These are phyloP conservation scores for Daldinia eschscholtzii DNA, from an alignment of 2,329 filamentous ascomycete genomes.

Conservation along the genomic window DNA sequence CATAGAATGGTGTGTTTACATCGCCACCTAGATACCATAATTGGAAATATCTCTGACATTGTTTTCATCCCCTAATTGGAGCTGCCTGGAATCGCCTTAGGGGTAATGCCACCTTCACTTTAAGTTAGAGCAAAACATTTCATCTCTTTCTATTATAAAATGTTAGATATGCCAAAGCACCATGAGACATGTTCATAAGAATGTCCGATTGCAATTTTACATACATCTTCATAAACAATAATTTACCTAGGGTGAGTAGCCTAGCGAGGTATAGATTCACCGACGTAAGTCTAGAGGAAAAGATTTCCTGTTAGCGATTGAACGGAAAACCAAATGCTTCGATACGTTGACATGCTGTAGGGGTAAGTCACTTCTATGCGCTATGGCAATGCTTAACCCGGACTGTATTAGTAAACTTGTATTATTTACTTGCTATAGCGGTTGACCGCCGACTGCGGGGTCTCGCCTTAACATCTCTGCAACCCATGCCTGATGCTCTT, in stretches of 20 bases:
- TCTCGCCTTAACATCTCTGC: conserved; percentile 9
- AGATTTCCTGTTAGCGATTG: neutral
- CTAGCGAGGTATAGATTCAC: neutral
- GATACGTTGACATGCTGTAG: neutral
- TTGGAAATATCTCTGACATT: too few species aligned
- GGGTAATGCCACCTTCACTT: too few species aligned
- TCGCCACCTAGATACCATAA: too few species aligned
- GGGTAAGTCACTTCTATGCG: neutral
- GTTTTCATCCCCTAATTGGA: too few species aligned
- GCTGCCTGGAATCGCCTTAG: too few species aligned
- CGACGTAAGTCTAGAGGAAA: neutral
- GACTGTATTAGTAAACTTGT: neutral
- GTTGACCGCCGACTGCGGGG: neutral
- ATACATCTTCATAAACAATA: neutral
- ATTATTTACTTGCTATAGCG: neutral
- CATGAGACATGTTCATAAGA: neutral
- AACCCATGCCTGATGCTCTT: conserved; percentile 40
- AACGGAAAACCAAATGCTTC: neutral
- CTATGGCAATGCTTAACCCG: neutral
- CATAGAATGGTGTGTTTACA: too few species aligned
- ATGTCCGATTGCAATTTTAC: neutral
- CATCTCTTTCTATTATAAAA: neutral
- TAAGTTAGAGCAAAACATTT: neutral
- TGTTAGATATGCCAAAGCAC: neutral
- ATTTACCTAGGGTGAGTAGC: neutral